These are phyloP conservation scores for Alloascoidea africana DNA, from an alignment of 805 yeast species.

Conservation along the genomic window DNA sequence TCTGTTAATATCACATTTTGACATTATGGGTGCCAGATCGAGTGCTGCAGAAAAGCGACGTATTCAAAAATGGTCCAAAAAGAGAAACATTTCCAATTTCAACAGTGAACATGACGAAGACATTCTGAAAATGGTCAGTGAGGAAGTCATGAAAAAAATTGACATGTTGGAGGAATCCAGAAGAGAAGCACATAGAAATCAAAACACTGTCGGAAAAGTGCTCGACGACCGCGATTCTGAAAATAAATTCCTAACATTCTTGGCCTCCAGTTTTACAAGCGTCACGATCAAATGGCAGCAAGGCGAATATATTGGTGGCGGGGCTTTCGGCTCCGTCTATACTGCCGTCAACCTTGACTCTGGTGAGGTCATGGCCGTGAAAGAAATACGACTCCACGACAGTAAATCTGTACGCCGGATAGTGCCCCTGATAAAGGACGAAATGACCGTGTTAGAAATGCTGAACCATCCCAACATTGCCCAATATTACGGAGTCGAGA, in stretches of 20 bases:
- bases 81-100: slow-evolving; percentile 23
- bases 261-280: slow-evolving; percentile 81
- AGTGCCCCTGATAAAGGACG: slow-evolving; percentile 84
- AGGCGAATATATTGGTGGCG: slow-evolving; percentile 86
- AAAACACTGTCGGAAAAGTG: slow-evolving; percentile 65
- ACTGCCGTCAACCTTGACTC: slow-evolving; percentile 88
- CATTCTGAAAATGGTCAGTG: slow-evolving; percentile 40
- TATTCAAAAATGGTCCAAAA: slow-evolving; percentile 32
- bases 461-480: slow-evolving; percentile 93
- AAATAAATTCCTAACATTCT: slow-evolving; percentile 69
- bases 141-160: slow-evolving; percentile 54
- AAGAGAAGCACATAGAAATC: slow-evolving; percentile 24
- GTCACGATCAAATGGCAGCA: slow-evolving; percentile 96
- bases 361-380: slow-evolving; percentile 94
- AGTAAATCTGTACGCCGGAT: slow-evolving; percentile 70
- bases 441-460: slow-evolving; percentile 92
- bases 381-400: slow-evolving; percentile 85
- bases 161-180: slow-evolving; percentile 45
- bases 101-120: slow-evolving; percentile 31
- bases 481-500: slow-evolving; percentile 94
- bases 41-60: slow-evolving; percentile 38
- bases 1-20: slow-evolving; percentile 84
- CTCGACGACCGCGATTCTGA: slow-evolving; percentile 79
- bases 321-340: slow-evolving; percentile 88
- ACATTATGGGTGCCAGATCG: slow-evolving; percentile 95